A percentile compares a stretch with the other conserved stretches of the same genome.
Conservation (phyloP, 2,329 filamentous ascomycete species). For the Aspergillus transmontanensis region DNA sequence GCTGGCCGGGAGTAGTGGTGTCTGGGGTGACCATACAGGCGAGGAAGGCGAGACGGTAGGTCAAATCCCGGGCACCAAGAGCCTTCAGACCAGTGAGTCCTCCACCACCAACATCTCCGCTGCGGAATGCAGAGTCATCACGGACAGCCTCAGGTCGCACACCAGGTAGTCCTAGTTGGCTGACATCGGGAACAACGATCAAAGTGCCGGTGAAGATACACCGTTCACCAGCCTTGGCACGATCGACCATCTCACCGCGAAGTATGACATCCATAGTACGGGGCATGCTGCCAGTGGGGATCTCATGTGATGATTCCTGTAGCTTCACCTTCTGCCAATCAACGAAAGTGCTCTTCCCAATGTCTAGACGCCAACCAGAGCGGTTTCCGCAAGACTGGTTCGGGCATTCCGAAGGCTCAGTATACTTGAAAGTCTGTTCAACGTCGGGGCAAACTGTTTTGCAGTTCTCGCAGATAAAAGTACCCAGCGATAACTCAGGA, state of each 20-base stretch:
- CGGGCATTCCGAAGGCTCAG: slow-evolving; percentile 93
- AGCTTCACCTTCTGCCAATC: slow-evolving; percentile 99
- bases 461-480: slow-evolving; percentile 89
- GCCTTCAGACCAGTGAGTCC: slow-evolving; percentile 89
- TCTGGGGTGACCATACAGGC: slow-evolving; percentile 96
- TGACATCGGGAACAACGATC: slow-evolving; percentile 96
- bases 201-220: slow-evolving; percentile 96
- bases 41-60: slow-evolving; percentile 94
- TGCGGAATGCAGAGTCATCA: slow-evolving; percentile 76
- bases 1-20: slow-evolving; percentile 75
- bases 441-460: slow-evolving; percentile 83
- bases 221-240: slow-evolving; percentile 95
- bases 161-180: slow-evolving; percentile 88
- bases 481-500: slow-evolving; percentile 87
- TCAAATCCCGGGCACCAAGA: slow-evolving; percentile 90
- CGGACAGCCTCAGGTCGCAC: slow-evolving; percentile 79
- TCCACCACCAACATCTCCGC: slow-evolving; percentile 77
- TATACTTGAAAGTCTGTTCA: slow-evolving; percentile 97
- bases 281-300: slow-evolving; percentile 97
- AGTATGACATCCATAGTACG: slow-evolving; percentile 96
- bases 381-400: slow-evolving; percentile 87
- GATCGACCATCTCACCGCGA: slow-evolving; percentile 94
- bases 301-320: slow-evolving; percentile 97
- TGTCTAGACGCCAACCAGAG: slow-evolving; percentile 92
- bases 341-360: slow-evolving; percentile 94